Base-by-base conservation (phyloP, 2,329 filamentous ascomycete species). In the Dothiorella sarmentorum region DNA sequence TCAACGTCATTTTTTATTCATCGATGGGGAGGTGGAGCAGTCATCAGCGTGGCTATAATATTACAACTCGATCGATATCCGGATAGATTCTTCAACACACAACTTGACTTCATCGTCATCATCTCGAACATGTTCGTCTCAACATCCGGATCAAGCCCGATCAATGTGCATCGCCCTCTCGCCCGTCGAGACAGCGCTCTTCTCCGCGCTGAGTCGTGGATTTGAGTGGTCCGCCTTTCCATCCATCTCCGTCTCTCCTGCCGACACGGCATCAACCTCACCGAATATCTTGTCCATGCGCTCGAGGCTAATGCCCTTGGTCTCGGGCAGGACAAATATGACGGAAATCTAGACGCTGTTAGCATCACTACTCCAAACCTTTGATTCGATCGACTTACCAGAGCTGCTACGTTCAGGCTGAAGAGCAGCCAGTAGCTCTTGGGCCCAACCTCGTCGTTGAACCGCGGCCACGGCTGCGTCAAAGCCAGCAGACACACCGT, bases 361-460 rank as follows among this genome's bases (percentile, higher is more conserved):
- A 1, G 76, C 77, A 75, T 85, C 56, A 81, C 13, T 13, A 6
- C 7, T 1, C 22, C n/a, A 9, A 13, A 13, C 24, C 24, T 1
- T 7, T 2, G 24, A 24, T 17, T 6, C 15, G 2, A n/a, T n/a
- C 20, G 80, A 60, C 82, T 73, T 22, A 89, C 80, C 33, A 88
- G 78, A 1, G 85, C 79, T 0, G 85, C 86, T 0, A 85, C 87
- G 29, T 88, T 80, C 65, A 88, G 79, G 35, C 87, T 84, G 26
- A 86, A 82, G 51, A 85, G 80, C 62, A 86, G 86, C 67, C 87
- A 86, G 67, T 81, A 83, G 2, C 86, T 70, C 75, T 45, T 45
- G 63, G 26, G 67, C 71, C 13, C 72, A 67, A 60, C 43, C 24
- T 45, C 43, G n/a, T 45, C 43, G 20, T 45, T 45, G 43, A 45